Conservation (phyloP, 805 yeast species). For the Dipodascus albidus region DNA sequence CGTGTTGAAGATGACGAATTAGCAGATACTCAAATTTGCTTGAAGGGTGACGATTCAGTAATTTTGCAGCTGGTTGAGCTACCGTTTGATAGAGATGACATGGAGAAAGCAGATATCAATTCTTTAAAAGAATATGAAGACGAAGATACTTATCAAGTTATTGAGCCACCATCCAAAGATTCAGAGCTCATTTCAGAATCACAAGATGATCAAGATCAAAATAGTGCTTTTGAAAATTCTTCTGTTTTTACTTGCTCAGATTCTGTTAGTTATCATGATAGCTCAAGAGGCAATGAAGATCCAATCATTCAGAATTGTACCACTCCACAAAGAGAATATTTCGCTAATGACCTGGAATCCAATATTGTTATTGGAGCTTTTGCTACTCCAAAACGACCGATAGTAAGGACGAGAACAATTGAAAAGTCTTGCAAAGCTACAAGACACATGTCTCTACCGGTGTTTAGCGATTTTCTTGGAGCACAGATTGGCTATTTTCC, state of each 20-base stretch:
- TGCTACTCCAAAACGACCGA: neutral
- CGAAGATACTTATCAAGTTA: neutral
- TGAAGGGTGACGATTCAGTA: too few relatives aligned
- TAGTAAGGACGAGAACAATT: neutral
- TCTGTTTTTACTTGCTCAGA: neutral
- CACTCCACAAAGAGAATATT: neutral
- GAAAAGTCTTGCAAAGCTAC: neutral
- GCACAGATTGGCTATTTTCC: neutral
- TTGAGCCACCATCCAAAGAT: neutral
- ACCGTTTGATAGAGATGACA: neutral
- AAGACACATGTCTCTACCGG: neutral
- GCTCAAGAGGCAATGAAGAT: neutral
- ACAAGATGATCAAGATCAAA: too few relatives aligned
- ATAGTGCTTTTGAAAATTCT: neutral
- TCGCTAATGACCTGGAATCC: neutral
- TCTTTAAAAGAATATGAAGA: neutral
- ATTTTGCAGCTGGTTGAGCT: neutral
- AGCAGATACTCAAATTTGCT: too few relatives aligned
- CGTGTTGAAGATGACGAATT: neutral
- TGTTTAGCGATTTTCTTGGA: neutral
- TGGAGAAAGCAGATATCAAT: neutral
- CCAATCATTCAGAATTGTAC: neutral
- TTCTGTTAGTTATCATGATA: neutral
- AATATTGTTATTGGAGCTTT: neutral
- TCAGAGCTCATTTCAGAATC: too few relatives aligned